phyloP scores from a whole-genome alignment of 2,329 filamentous ascomycete species.

The Diaporthe batatas region DNA sequence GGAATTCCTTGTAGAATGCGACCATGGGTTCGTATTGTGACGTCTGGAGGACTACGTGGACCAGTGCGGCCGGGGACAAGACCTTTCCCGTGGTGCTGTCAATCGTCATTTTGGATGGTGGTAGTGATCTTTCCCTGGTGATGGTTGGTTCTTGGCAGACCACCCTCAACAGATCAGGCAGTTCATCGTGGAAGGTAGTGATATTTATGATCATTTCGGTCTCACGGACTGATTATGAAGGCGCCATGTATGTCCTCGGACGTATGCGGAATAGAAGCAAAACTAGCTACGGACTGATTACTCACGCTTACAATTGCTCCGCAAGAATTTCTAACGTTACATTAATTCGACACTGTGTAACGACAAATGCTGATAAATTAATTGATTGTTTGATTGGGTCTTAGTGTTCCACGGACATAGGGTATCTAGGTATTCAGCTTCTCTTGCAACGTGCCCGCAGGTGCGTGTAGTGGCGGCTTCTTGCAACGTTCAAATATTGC shows the following conservation, averaged over 20 bases:
- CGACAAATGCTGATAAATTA: background rate
- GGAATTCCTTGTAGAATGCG: slow-evolving; percentile 54
- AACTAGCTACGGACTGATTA: background rate
- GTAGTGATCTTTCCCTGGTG: background rate
- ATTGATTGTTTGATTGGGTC: background rate
- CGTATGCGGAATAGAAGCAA: no score
- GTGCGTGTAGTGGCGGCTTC: no score
- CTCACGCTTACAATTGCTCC: background rate
- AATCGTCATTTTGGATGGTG: slow-evolving; percentile 8
- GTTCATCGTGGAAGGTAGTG: background rate
- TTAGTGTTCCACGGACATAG: no score
- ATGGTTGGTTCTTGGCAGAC: background rate
- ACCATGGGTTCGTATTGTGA: slow-evolving; percentile 47
- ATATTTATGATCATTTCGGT: background rate
- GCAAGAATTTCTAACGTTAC: background rate
- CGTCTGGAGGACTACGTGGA: slow-evolving; percentile 41
- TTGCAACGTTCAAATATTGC: no score
- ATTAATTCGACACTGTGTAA: background rate
- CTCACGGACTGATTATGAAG: background rate
- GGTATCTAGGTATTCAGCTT: no score
- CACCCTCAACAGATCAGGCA: background rate
- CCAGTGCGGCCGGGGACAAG: slow-evolving; percentile 23
- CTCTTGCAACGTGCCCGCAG: no score
- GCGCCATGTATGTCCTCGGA: no score
- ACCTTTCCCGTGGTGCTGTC: slow-evolving; percentile 6